Evolutionary conservation across 148 eudicot species (phyloP).

Genomic region (Silene uniflora): DNA sequence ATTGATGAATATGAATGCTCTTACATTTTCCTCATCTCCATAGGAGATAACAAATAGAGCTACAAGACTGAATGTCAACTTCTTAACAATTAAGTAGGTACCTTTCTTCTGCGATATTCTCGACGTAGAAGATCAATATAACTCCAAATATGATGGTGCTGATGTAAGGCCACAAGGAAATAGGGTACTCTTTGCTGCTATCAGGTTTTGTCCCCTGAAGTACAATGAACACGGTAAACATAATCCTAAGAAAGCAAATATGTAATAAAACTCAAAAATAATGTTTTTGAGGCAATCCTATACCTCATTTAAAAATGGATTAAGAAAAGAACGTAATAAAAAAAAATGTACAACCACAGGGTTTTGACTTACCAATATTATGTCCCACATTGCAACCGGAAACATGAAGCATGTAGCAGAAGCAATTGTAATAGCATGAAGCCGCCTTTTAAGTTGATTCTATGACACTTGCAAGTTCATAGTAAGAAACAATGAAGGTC

Average conservation of each 20-base stretch:
- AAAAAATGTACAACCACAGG: background rate
- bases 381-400: slow-evolving; percentile 97
- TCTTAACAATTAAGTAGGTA: slow-evolving; percentile 22
- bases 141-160: slow-evolving; percentile 76
- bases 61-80: background rate
- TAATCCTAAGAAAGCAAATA: background rate
- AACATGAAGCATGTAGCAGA: slow-evolving; percentile 97
- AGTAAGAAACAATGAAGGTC: background rate
- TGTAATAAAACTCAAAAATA: slow-evolving; percentile 11
- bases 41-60: background rate
- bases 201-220: slow-evolving; percentile 67
- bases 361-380: slow-evolving; percentile 59
- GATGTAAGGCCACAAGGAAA: slow-evolving; percentile 73
- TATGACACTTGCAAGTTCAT: slow-evolving; percentile 32
- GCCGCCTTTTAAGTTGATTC: slow-evolving; percentile 91
- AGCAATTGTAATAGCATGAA: slow-evolving; percentile 86
- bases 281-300: background rate
- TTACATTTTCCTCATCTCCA: background rate
- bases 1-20: background rate
- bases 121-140: slow-evolving; percentile 80
- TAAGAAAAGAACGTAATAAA: background rate
- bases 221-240: slow-evolving; percentile 13
- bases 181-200: slow-evolving; percentile 49
- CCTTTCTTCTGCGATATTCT: slow-evolving; percentile 97
- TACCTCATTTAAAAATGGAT: background rate